These are phyloP conservation scores for Puccinia hordei DNA, from an alignment of 1,284 basidiomycete genomes.

Conservation along the genomic window DNA sequence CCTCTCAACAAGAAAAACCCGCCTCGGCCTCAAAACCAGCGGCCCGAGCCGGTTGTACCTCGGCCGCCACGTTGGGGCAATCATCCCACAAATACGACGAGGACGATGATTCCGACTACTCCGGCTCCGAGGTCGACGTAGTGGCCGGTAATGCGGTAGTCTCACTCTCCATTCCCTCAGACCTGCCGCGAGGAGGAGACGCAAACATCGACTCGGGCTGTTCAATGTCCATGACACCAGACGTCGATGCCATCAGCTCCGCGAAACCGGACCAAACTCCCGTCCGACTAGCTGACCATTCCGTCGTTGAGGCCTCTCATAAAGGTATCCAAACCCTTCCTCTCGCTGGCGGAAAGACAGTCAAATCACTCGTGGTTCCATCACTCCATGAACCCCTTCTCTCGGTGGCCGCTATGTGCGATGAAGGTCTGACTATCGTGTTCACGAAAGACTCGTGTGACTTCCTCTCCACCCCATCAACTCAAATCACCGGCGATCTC, in stretches of 20 bases:
- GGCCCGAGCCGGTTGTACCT: not conserved
- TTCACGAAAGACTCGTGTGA: not conserved
- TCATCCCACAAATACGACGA: not conserved
- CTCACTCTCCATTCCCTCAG: not conserved
- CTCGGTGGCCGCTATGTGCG: not conserved
- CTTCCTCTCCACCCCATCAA: not conserved
- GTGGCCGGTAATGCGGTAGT: not conserved
- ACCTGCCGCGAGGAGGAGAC: not conserved
- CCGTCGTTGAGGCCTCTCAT: not conserved
- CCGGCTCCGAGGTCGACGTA: not conserved
- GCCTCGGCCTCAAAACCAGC: not conserved
- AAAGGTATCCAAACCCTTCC: not conserved
- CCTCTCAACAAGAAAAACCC: not conserved
- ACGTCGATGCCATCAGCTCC: not conserved
- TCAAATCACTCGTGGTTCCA: not conserved
- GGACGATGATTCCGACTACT: not conserved
- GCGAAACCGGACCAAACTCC: too few species aligned
- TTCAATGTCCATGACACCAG: conserved; percentile 15
- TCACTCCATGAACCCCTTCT: conserved; percentile 14
- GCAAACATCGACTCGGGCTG: not conserved
- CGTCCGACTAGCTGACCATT: not conserved
- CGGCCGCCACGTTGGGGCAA: not conserved
- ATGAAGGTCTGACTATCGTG: not conserved
- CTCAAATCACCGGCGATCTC: not conserved
- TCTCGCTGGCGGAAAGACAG: not conserved